Conservation (phyloP, 139 green algal genomes). For the Axilococcus clingmanii region DNA sequence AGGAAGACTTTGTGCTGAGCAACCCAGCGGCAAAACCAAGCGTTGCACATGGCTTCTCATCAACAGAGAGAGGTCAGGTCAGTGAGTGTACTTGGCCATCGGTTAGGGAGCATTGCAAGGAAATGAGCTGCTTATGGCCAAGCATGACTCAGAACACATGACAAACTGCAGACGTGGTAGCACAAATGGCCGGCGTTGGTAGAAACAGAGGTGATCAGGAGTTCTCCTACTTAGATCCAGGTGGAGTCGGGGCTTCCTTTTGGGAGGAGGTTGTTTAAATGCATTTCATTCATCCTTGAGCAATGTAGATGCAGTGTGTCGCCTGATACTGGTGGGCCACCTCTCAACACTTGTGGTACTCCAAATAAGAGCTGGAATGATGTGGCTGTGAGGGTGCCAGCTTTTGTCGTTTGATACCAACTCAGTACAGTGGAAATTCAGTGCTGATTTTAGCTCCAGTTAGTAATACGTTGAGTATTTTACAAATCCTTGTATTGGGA, state of each 20-base stretch:
- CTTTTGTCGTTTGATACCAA: constrained; percentile 47
- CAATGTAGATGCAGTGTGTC: constrained; percentile 27
- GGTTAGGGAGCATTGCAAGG: neutral
- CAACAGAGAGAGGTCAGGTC: constrained; percentile 49
- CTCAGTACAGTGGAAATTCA: constrained; percentile 32
- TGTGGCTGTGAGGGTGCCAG: constrained; percentile 56
- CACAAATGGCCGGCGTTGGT: constrained; percentile 24
- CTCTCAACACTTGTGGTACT: constrained; percentile 52
- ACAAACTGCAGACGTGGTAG: constrained; percentile 46
- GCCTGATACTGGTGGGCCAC: constrained; percentile 11
- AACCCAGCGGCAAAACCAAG: constrained; percentile 66
- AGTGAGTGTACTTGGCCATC: constrained; percentile 27
- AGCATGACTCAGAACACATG: constrained; percentile 45
- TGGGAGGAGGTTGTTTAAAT: too few relatives aligned
- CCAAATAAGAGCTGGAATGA: constrained; percentile 58
- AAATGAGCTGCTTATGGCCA: constrained; percentile 43
- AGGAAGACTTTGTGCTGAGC: constrained; percentile 32
- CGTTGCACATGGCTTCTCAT: constrained; percentile 37
- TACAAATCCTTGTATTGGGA: constrained; percentile 61
- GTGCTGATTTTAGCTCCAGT: constrained; percentile 63
- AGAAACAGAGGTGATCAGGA: constrained; percentile 56
- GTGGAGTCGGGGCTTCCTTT: constrained; percentile 50
- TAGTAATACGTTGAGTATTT: constrained; percentile 49
- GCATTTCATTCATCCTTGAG: too few relatives aligned
- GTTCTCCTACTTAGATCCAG: constrained; percentile 39